Base-by-base conservation (phyloP, 192 early-diverging fungal genomes). In the Coemansia sp. region DNA sequence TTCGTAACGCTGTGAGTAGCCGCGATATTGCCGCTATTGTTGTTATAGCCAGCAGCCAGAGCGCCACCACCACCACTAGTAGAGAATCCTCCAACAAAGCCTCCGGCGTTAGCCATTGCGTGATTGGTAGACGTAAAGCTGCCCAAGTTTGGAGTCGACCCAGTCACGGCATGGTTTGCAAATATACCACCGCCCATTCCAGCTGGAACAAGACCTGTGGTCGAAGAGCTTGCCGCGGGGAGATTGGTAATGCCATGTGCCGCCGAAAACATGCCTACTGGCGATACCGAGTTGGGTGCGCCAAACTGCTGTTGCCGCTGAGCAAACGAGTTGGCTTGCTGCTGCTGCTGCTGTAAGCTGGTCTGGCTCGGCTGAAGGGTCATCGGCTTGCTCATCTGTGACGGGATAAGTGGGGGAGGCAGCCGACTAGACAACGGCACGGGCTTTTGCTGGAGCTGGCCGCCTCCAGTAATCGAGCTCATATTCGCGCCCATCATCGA, bases 71-170 rank as follows among this genome's bases (percentile, higher is more conserved):
- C 62, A 9, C 63, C 55, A n/a, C 44, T 13, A 13, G 31, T 49
- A 31, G 43, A 59, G 2, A 67, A 43, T 15, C 68, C 33, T 22
- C 44, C 43, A 11, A 63, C 22, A 12, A 59, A 59, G 5, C 55
- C 55, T 4, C 55, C 55, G 2, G 16, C 16, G 13, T 31, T 31
- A 7, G 51, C 29, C 42, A 54, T 33, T 2, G 70, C 63, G 13
- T 69, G 71, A 10, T 54, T 66, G 54, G 49, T 77, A 9, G 65
- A 46, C 55, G 55, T 59, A 46, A 82, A 77, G 36, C 67, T 68
- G 15, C 79, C 79, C n/a, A 82, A 51, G 52, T 82, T 82, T 8
- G 79, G 79, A 27, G 79, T 82, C 18, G 79, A 82, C 13, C 79
- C 79, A 5, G 79, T 66, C 20, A 76, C 12, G 0, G 65, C 63